Base-by-base conservation (phyloP, 257 asterid species). In the Paraleonurus japonicus region DNA sequence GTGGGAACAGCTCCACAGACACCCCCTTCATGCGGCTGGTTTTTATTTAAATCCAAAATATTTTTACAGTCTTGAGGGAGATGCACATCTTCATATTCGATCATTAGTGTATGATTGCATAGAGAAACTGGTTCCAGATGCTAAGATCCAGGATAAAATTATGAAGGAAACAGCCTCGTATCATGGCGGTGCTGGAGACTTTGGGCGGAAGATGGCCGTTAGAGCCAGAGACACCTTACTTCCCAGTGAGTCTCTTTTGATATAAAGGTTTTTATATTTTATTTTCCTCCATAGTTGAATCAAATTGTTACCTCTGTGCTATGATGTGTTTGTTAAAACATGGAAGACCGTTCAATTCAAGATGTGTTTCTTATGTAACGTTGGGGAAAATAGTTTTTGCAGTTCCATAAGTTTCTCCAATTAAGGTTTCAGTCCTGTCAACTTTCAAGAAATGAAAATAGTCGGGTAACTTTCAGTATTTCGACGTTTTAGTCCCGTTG, bases 11-110 rank as follows among this genome's bases (percentile, higher is more conserved):
- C 98, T 91, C 67, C 85, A 82, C 41, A 81, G 81, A 1, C 92
- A 95, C 80, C 98, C 98, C 59, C 97, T 95, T 78, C 90, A 83
- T 62, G 96, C 89, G 0, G 96, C 99, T 12, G 99, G 98, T 68
- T 92, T 95, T 73, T 92, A 89, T 85, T 86, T 95, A 61, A 92
- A 95, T 73, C 97, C 99, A 4, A 95, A 84, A 72, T 95, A 88
- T 69, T 95, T 89, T 70, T 92, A 95, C 82, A 82, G 92, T 72
- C 90, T 92, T 20, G 94, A 82, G 77, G 92, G 90, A 61, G 96
- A 95, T 22, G 75, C 88, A 7, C 89, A 83, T 78, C 96, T 81
- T 75, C 89, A 76, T 68, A 76, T 88, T 41, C 89, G 96, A 47
- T 92, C 99, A n/a, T 65, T 86, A 3, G 87, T 89, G 6, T 90